These are phyloP conservation scores for Oryza nivara DNA, from an alignment of 176 grass and related monocot genomes.

Conservation along the genomic window DNA sequence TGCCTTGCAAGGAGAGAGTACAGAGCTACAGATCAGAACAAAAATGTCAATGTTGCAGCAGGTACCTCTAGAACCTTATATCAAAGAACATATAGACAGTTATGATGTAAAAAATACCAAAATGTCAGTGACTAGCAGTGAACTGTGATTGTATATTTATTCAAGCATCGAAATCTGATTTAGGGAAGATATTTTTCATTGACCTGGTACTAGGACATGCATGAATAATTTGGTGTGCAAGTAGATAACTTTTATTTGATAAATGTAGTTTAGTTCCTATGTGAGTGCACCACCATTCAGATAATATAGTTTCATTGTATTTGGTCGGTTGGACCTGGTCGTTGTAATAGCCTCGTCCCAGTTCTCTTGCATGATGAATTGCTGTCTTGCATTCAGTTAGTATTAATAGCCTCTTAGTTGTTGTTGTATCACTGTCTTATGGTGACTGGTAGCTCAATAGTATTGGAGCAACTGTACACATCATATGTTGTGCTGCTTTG, in stretches of 20 bases:
- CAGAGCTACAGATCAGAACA: not conserved
- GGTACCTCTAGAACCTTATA: not conserved
- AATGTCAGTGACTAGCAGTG: not conserved
- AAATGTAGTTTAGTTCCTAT: not conserved
- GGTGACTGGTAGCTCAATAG: not conserved
- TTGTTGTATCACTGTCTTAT: not conserved
- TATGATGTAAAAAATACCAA: constrained; percentile 1
- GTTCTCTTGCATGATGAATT: not conserved
- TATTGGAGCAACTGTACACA: not conserved
- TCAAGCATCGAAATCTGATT: not conserved
- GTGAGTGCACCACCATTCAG: not conserved
- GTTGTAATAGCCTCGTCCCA: not conserved
- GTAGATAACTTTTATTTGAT: not conserved
- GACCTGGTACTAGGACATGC: not conserved
- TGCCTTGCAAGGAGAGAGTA: not conserved
- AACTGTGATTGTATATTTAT: constrained; percentile 11
- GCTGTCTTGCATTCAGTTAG: not conserved
- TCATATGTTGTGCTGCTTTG: not conserved
- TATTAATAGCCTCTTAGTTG: not conserved
- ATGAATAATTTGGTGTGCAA: not conserved
- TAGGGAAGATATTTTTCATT: not conserved
- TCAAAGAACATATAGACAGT: not conserved
- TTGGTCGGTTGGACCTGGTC: not conserved
- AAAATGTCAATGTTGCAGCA: constrained; percentile 27
- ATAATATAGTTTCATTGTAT: not conserved